phyloP scores from a whole-genome alignment of 495 filamentous ascomycete genomes.

The Penicillium goetzii region DNA sequence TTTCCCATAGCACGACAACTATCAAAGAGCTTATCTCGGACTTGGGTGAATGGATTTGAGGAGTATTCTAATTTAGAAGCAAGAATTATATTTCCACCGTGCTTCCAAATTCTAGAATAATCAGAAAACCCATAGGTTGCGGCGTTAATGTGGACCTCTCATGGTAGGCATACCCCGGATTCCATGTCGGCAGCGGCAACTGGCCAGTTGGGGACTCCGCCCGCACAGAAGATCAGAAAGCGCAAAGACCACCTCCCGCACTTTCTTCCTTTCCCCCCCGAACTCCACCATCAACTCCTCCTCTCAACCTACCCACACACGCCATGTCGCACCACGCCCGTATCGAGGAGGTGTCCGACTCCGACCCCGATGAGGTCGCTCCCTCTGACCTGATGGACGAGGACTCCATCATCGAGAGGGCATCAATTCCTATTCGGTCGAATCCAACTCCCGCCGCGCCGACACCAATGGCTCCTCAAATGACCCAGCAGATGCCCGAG shows the following conservation, averaged over 20 bases:
- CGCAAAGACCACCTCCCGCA: constrained; percentile 21
- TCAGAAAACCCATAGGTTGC: neutral
- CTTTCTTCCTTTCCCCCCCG: constrained; percentile 13
- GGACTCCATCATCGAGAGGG: constrained; percentile 46
- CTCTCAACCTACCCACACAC: constrained; percentile 13
- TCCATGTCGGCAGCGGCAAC: constrained; percentile 1
- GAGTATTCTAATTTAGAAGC: too few relatives aligned
- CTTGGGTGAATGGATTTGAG: too few relatives aligned
- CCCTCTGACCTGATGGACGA: constrained; percentile 66
- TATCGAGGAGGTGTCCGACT: constrained; percentile 88
- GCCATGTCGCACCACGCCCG: constrained; percentile 79
- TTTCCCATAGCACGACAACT: too few relatives aligned
- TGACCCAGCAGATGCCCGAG: constrained; percentile 44
- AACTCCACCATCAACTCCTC: constrained; percentile 6
- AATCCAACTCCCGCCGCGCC: constrained; percentile 6
- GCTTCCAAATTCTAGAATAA: neutral
- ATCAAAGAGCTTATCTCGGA: too few relatives aligned
- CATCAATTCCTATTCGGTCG: constrained; percentile 21
- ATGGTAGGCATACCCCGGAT: constrained; percentile 4
- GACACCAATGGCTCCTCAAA: constrained; percentile 31
- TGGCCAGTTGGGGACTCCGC: constrained; percentile 11
- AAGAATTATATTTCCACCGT: neutral
- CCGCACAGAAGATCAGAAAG: constrained; percentile 19
- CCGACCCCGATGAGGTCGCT: constrained; percentile 74
- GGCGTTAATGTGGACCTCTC: neutral